Percentiles rank a stretch among this genome's conserved stretches.
These are phyloP conservation scores for Neolentinus lepideus DNA, from an alignment of 1,284 basidiomycete species.

Conservation along the genomic window DNA sequence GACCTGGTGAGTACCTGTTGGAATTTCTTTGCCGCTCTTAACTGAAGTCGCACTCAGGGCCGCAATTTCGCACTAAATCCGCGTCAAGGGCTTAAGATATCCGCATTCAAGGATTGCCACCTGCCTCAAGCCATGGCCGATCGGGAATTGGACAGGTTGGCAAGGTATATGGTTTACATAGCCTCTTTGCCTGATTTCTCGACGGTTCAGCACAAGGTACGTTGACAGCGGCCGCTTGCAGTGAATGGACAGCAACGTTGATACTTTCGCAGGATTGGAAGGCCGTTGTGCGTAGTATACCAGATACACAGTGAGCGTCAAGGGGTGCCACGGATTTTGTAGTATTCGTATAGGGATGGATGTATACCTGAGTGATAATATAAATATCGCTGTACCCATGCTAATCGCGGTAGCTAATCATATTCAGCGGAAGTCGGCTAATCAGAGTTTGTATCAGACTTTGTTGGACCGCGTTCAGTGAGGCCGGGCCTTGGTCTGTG, in stretches of 20 bases:
- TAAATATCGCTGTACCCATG: no score
- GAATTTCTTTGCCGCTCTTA: conserved; percentile 1
- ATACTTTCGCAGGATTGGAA: neutral
- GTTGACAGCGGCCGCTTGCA: conserved; percentile 7
- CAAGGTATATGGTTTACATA: conserved; percentile 58
- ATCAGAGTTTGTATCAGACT: no score
- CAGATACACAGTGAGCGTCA: no score
- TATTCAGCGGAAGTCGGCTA: no score
- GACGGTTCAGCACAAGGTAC: conserved; percentile 53
- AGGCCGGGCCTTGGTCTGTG: no score
- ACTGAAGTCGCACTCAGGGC: conserved; percentile 31
- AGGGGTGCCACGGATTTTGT: no score
- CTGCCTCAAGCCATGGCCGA: conserved; percentile 54
- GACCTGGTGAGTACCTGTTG: conserved; percentile 50
- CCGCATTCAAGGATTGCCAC: conserved; percentile 73
- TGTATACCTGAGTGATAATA: no score
- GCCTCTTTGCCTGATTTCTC: conserved; percentile 46
- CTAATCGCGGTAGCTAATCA: no score
- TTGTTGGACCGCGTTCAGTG: no score
- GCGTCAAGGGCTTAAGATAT: conserved; percentile 76
- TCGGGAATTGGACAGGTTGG: conserved; percentile 59
- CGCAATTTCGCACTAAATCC: conserved; percentile 88
- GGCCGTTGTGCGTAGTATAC: neutral
- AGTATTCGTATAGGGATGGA: no score
- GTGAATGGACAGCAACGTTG: neutral